Evolutionary conservation across 2,329 filamentous ascomycete genomes (phyloP), one percentile per base, ranked within the genome.

Genomic region (Cercospora sp.): DNA sequence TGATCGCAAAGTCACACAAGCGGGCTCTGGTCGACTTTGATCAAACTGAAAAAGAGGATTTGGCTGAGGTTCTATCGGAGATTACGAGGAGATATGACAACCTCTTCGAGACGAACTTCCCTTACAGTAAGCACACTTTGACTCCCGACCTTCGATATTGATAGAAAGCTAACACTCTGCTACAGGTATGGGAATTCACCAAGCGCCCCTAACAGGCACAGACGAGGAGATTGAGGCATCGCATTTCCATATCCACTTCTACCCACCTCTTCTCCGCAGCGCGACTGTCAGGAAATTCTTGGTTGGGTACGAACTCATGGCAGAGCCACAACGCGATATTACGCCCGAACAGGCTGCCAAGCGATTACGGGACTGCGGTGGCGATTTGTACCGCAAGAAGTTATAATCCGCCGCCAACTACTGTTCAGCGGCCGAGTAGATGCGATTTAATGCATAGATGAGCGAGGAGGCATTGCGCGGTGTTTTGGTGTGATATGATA

Each of bases 171-270:
- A 3, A 65, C 55, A 65, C 5, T 53, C 21, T 21, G 5, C 45
- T 10, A 2, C 68, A 90, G 88, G 91, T 80, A 98, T 97, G 79
- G 95, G 95, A 51, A 89, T 99, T 66, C 95, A 99, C 79, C 95
- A 99, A 83, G 94, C 95, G 18, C 95, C 95, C 2, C 85, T 99
- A 6, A 88, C 91, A 28, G 93, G 92, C 24, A 90, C 88, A 0
- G 85, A 88, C 1, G 92, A 96, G 70, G 94, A 98, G 80, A 87
- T 94, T 64, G 91, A 97, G 74, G 89, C 89, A 69, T 93, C 92
- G 73, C 94, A 97, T 81, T 89, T 99, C 78, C 95, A 99, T 80
- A 90, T 99, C 83, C 95, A 99, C 82, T 99, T 99, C 81, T 98
- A 97, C 79, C 95, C 95, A 51, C 95, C 95, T 12, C 85, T 99